Conservation (phyloP, 2,329 filamentous ascomycete genomes). For the Ceratocystis lukuohia region DNA sequence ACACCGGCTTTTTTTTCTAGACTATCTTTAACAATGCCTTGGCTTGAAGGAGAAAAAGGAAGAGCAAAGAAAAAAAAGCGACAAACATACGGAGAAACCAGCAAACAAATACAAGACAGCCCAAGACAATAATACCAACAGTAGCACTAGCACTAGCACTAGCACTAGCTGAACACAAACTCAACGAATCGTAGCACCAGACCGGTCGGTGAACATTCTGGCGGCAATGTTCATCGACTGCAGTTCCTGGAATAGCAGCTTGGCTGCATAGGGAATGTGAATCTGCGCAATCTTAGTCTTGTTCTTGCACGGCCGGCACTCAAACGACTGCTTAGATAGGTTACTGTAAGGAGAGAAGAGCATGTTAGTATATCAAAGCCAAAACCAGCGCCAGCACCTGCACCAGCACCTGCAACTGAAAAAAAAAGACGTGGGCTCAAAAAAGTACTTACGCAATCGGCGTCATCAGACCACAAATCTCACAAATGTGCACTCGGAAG, state of each 20-base stretch:
- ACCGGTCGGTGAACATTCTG: conserved; percentile 86
- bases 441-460: conserved; percentile 75
- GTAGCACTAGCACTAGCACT: neutral
- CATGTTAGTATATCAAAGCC: conserved; percentile 4
- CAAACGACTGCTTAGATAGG: conserved; percentile 88
- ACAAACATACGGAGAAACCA: neutral
- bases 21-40: conserved; percentile 2
- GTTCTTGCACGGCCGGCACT: conserved; percentile 96
- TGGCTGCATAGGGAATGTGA: conserved; percentile 94
- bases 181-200: conserved; percentile 56
- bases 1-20: neutral
- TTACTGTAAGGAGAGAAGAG: conserved; percentile 44
- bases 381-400: neutral
- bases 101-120: neutral
- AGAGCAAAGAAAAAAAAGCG: conserved; percentile 3
- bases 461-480: conserved; percentile 97
- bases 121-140: neutral
- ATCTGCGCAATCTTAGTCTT: conserved; percentile 98
- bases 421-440: neutral
- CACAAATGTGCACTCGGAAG: conserved; percentile 95
- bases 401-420: neutral
- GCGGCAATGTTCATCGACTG: conserved; percentile 97
- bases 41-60: neutral
- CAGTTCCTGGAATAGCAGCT: conserved; percentile 95
- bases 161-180: neutral